Base-by-base conservation (phyloP, 1,139 yeast species). In the Yamadazyma dendronema region DNA sequence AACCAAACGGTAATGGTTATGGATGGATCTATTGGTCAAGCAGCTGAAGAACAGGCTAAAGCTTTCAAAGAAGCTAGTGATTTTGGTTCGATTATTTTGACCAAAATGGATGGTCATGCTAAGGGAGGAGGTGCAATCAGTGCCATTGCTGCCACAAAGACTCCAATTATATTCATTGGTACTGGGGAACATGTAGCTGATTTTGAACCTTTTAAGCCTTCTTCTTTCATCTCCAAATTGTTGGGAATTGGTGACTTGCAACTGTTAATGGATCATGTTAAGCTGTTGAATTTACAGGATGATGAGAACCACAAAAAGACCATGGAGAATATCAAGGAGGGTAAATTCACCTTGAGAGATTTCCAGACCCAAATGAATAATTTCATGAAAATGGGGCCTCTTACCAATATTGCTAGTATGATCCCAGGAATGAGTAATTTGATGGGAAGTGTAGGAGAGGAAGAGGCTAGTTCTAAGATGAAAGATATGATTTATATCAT, bases 71-170 rank as follows among this genome's bases (percentile, higher is more conserved):
- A 89, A 39, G 79, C 92, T 30, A 74, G 97, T 3, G 81, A 92
- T 55, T 92, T 92, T 56, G 98, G 98, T 54, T 90, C 97, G 17
- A 92, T 92, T 48, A 85, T 92, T 44, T 74, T 92, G 57, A 92
- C 98, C 21, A 92, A 92, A 61, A 84, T 92, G 95, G 98, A 92
- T 61, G 98, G 98, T 33, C 97, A 92, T 57, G 98, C 98, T 28
- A 92, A 86, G 64, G 98, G 98, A 59, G 98, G 98, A 67, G 98
- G 98, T 72, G 98, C 98, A 17, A 89, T 92, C 39, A 88, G 97
- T 30, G 98, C 98, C 0, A 97, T 92, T 38, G 98, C 98, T 1
- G 95, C 97, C 2, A 90, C 98, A 11, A 76, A 85, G 41, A 92
- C 97, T 0, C 98, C 98, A n/a, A 85, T 92, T 51, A 86, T 85